Evolutionary conservation across 495 filamentous ascomycete species (phyloP).

Genomic region (Chaetomium tenue): DNA sequence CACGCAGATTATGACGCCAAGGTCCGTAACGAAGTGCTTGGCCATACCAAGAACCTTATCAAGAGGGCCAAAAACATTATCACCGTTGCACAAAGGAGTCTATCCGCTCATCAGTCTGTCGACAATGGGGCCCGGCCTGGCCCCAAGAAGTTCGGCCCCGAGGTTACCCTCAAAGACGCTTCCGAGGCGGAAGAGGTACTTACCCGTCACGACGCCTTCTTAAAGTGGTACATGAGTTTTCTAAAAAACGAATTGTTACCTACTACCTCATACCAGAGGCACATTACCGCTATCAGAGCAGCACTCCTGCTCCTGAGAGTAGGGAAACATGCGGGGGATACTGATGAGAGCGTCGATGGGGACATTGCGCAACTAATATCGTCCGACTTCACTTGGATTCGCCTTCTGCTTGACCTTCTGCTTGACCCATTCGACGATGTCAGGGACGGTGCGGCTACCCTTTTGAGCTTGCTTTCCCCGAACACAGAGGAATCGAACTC

Average conservation of each 20-base stretch:
- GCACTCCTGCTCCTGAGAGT: conserved; percentile 60
- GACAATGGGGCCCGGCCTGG: conserved; percentile 1
- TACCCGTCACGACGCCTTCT: conserved; percentile 55
- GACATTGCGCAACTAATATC: conserved; percentile 27
- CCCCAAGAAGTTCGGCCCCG: conserved; percentile 28
- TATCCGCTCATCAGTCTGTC: conserved; percentile 13
- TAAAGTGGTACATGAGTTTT: conserved; percentile 68
- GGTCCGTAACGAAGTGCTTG: conserved; percentile 71
- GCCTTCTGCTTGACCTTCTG: conserved; percentile 71
- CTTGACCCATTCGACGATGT: conserved; percentile 94
- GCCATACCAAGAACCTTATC: conserved; percentile 64
- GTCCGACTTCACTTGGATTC: conserved; percentile 51
- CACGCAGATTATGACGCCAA: conserved; percentile 83
- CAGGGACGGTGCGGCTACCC: conserved; percentile 58
- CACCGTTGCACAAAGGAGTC: conserved; percentile 42
- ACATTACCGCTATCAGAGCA: conserved; percentile 73
- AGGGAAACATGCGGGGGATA: conserved; percentile 34
- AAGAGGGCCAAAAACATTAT: conserved; percentile 58
- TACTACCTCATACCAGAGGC: conserved; percentile 79
- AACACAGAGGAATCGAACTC: conserved; percentile 25
- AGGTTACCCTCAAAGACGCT: conserved; percentile 27
- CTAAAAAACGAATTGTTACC: conserved; percentile 69
- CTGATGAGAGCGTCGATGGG: conserved; percentile 31
- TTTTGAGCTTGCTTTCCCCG: conserved; percentile 50
- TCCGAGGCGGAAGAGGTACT: conserved; percentile 30